Percentiles rank a stretch among this genome's conserved stretches.
Conservation (phyloP, 1,284 basidiomycete species). For the Gymnopus androsaceus region DNA sequence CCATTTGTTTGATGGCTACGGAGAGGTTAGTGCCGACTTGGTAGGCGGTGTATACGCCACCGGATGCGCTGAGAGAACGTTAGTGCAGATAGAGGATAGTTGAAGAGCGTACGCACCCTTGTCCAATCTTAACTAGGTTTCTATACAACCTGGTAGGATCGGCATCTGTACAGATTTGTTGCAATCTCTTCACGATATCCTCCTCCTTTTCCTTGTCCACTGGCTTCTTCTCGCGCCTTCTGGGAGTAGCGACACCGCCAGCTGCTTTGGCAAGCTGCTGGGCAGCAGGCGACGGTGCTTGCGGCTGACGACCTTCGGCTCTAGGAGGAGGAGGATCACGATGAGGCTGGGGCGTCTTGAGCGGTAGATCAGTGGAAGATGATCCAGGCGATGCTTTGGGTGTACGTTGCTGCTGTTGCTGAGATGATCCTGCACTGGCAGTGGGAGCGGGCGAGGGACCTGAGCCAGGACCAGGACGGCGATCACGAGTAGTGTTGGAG, state of each 20-base stretch:
- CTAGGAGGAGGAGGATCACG: slow-evolving; percentile 38
- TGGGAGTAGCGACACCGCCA: slow-evolving; percentile 70
- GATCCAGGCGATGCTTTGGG: slow-evolving; percentile 54
- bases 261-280: slow-evolving; percentile 63
- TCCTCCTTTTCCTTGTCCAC: slow-evolving; percentile 81
- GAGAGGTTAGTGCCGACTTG: slow-evolving; percentile 91
- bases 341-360: slow-evolving; percentile 36
- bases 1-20: slow-evolving; percentile 99
- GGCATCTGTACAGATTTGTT: slow-evolving; percentile 95
- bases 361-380: slow-evolving; percentile 54
- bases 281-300: slow-evolving; percentile 59
- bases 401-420: slow-evolving; percentile 33
- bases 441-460: slow-evolving; percentile 30
- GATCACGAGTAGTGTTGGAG: slow-evolving; percentile 66
- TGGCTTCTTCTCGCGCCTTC: slow-evolving; percentile 85
- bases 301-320: slow-evolving; percentile 40
- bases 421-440: slow-evolving; percentile 23
- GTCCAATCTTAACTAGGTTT: slow-evolving; percentile 94
- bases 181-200: slow-evolving; percentile 89
- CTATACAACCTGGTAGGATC: slow-evolving; percentile 95
- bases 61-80: slow-evolving; percentile 77
- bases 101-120: no score
- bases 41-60: slow-evolving; percentile 97
- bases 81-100: slow-evolving; percentile 16
- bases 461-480: slow-evolving; percentile 26